Evolutionary conservation across 148 eudicot genomes (phyloP).

Genomic region (Fallopia convolvulus): DNA sequence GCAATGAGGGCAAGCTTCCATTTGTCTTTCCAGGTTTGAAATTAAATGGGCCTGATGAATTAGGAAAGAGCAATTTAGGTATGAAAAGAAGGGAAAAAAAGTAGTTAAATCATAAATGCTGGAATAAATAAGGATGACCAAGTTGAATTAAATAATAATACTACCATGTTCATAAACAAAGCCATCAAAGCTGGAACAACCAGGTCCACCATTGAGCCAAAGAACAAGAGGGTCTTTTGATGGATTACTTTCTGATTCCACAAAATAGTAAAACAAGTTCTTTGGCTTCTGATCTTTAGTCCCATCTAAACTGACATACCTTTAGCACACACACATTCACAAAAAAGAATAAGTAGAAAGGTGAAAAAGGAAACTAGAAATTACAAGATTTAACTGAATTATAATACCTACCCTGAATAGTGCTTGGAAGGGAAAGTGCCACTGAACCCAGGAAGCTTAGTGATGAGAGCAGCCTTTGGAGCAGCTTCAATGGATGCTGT

Average conservation of each 20-base stretch:
- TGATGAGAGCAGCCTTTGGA: conserved; percentile 16
- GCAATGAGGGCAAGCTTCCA: conserved; percentile 30
- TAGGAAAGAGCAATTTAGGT: not conserved
- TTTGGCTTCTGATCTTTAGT: conserved; percentile 14
- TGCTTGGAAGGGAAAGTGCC: conserved; percentile 29
- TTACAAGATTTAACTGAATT: not conserved
- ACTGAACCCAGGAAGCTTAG: conserved; percentile 25
- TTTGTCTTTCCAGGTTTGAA: conserved; percentile 31
- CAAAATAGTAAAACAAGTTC: conserved; percentile 42
- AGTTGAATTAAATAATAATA: conserved; percentile 7
- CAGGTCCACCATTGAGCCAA: conserved; percentile 50
- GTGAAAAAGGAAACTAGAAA: not conserved
- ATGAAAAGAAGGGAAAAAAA: not conserved
- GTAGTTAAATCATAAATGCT: conserved; percentile 1
- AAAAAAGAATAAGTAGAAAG: not conserved
- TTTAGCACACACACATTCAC: conserved; percentile 4
- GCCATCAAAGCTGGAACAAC: conserved; percentile 49
- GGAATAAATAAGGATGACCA: not conserved
- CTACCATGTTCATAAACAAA: conserved; percentile 45
- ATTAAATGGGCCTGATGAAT: conserved; percentile 38
- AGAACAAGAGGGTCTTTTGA: conserved; percentile 35
- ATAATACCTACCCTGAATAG: conserved; percentile 37
- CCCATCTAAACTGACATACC: conserved; percentile 29
- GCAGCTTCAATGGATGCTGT: conserved; percentile 33
- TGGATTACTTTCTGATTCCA: conserved; percentile 38